Base-by-base conservation (phyloP, 2,329 filamentous ascomycete species). In the Blastomyces parvus region DNA sequence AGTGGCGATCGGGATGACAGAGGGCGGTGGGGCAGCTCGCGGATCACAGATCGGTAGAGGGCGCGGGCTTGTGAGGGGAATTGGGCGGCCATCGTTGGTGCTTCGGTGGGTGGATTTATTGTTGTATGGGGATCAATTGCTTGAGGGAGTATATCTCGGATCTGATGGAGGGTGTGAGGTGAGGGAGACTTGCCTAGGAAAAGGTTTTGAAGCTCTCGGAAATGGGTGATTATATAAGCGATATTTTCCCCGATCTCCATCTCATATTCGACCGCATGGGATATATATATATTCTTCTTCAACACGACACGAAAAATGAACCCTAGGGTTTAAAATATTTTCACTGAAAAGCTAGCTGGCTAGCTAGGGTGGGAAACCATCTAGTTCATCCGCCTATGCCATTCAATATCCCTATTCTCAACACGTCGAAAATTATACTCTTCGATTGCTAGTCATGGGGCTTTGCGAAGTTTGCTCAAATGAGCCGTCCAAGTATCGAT, bases 21-120 rank as follows among this genome's bases (percentile, higher is more conserved):
- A 2, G 83, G 81, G 6, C 87, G 87, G 8, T 88, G 84, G 1
- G 93, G 93, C 9, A 97, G 86, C 79, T 97, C 91, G 75, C 93
- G 91, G 63, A 97, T 86, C 72, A 97, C 82, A 52, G 88, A 84
- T 71, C 93, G 90, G 83, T 97, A 97, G 73, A 96, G 83, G 44
- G 90, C 86, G 71, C 90, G 90, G 50, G 83, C 74, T 66, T 81
- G 74, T 48, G 77, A 70, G 57, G 75, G 53, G 42, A 69, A 65
- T 57, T 63, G 60, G 36, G 65, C 25, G 52, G 67, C 61, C 66
- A 68, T 68, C 38, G 53, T 44, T 44, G 22, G 8, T 36, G n/a
- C 13, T 57, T 57, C 17, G 40, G 17, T 14, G 3, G n/a, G 38
- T 44, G 14, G 11, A 33, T 59, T 59, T 17, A 1, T 13, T 42